phyloP scores from a whole-genome alignment of 2,329 filamentous ascomycete species.

The Orbilia oligospora region DNA sequence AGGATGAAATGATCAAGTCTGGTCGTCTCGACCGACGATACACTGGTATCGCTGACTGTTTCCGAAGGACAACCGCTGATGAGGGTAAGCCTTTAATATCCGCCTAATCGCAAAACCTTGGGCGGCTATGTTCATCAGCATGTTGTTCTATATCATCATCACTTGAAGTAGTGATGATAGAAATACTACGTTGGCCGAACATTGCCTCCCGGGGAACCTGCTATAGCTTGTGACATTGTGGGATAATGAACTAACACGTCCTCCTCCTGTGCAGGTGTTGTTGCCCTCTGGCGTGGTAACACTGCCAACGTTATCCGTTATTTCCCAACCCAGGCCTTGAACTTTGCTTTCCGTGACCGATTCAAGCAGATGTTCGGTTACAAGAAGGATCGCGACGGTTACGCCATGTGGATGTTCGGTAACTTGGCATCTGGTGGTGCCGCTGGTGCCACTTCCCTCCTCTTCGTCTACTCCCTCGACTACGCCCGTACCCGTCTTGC shows the following conservation, averaged over 20 bases:
- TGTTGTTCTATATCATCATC: neutral
- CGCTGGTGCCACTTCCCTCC: conserved; percentile 98
- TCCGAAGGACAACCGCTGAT: conserved; percentile 87
- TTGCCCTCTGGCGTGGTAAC: conserved; percentile 99
- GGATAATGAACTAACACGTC: conserved; percentile 5
- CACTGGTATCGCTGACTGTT: conserved; percentile 93
- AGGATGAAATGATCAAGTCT: conserved; percentile 99
- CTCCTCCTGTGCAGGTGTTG: conserved; percentile 69
- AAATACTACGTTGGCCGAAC: neutral
- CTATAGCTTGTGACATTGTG: neutral
- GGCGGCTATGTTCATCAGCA: neutral
- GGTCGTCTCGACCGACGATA: conserved; percentile 99
- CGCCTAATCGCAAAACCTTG: neutral
- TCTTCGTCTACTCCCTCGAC: conserved; percentile 99
- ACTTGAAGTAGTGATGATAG: neutral
- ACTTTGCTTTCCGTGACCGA: conserved; percentile 99
- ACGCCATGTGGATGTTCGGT: conserved; percentile 98
- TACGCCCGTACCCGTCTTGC: conserved; percentile 99
- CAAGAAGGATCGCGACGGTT: conserved; percentile 99
- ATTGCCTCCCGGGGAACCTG: conserved; percentile 6
- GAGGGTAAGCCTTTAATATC: conserved; percentile 76
- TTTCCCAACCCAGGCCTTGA: conserved; percentile 99
- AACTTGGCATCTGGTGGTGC: conserved; percentile 99
- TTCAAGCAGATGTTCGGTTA: conserved; percentile 99
- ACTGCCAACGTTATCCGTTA: conserved; percentile 99